A percentile compares a stretch with the other conserved stretches of the same genome.
Evolutionary conservation across 1,284 basidiomycete genomes (phyloP).

Genomic region (Marasmius tenuissimus): DNA sequence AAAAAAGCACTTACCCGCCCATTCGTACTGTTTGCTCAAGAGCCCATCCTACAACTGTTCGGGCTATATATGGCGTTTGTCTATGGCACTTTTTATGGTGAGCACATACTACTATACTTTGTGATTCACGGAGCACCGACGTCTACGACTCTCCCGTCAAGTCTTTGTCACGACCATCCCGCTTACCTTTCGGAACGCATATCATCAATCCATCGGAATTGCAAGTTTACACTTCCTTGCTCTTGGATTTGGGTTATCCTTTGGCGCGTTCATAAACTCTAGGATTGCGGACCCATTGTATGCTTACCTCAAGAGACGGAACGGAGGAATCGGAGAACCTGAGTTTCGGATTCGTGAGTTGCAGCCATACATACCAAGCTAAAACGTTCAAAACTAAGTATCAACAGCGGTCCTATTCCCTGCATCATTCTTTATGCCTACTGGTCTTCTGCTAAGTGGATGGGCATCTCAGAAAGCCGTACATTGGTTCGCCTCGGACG

Average conservation of each 20-base stretch:
- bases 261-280: slow-evolving; percentile 60
- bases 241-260: slow-evolving; percentile 54
- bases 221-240: slow-evolving; percentile 66
- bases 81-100: slow-evolving; percentile 54
- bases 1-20: slow-evolving; percentile 37
- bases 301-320: slow-evolving; percentile 44
- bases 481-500: slow-evolving; percentile 70
- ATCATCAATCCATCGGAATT: slow-evolving; percentile 52
- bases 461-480: slow-evolving; percentile 54
- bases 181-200: slow-evolving; percentile 53
- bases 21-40: slow-evolving; percentile 37
- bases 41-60: slow-evolving; percentile 42
- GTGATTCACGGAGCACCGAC: background rate
- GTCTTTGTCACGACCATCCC: slow-evolving; percentile 67
- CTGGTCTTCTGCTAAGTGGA: slow-evolving; percentile 60
- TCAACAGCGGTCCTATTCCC: slow-evolving; percentile 59
- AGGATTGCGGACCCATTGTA: slow-evolving; percentile 57
- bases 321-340: slow-evolving; percentile 55
- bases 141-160: slow-evolving; percentile 22
- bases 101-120: slow-evolving; percentile 19
- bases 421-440: slow-evolving; percentile 49
- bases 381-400: background rate
- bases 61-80: slow-evolving; percentile 46
- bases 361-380: slow-evolving; percentile 3
- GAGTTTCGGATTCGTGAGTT: slow-evolving; percentile 51